Evolutionary conservation across 768 basidiomycete genomes (phyloP).

Genomic region (Podaxis mareebaensis): DNA sequence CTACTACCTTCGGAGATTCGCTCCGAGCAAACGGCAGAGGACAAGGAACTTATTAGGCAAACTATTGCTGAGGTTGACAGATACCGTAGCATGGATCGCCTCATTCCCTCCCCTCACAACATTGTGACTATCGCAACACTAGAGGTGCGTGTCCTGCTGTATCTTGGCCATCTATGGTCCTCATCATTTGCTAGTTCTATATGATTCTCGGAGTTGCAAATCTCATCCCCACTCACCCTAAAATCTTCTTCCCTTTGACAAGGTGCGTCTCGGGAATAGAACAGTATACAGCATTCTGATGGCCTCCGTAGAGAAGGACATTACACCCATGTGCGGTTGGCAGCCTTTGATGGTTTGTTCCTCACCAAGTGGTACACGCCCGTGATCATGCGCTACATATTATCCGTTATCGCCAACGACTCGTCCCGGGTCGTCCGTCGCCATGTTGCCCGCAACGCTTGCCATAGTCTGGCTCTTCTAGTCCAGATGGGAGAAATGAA

Average conservation of each 20-base stretch:
- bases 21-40: constrained; percentile 67
- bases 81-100: constrained; percentile 91
- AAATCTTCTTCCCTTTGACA: constrained; percentile 84
- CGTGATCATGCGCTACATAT: constrained; percentile 82
- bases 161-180: constrained; percentile 4
- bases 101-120: constrained; percentile 94
- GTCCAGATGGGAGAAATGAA: constrained; percentile 92
- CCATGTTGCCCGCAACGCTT: constrained; percentile 83
- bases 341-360: constrained; percentile 94
- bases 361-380: constrained; percentile 86
- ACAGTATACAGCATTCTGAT: constrained; percentile 12
- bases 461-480: constrained; percentile 83
- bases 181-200: constrained; percentile 58
- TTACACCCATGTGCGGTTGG: constrained; percentile 85
- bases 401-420: constrained; percentile 85
- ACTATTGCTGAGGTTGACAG: constrained; percentile 83
- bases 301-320: constrained; percentile 79
- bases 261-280: constrained; percentile 49
- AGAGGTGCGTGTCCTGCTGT: constrained; percentile 58
- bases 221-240: constrained; percentile 74
- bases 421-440: constrained; percentile 80
- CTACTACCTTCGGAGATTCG: constrained; percentile 68
- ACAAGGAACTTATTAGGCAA: constrained; percentile 68
- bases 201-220: constrained; percentile 75
- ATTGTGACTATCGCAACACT: constrained; percentile 88